Base-by-base conservation (phyloP, 148 eudicot genomes). In the Persicaria tinctoria region DNA sequence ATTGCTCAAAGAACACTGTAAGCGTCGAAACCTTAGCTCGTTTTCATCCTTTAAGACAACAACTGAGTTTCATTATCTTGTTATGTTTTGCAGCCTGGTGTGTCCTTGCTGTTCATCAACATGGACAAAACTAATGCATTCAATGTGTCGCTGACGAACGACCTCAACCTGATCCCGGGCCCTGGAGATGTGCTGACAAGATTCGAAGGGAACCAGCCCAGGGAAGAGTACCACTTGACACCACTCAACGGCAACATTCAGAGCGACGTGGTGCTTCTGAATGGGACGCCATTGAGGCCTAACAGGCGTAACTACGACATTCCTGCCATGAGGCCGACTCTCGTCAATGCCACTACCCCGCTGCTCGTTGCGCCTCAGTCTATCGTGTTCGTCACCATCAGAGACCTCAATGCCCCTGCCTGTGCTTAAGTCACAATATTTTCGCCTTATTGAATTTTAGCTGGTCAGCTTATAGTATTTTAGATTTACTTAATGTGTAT, bases 191-290 rank as follows among this genome's bases (percentile, higher is more conserved):
- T 41, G 46, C 38, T 44, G 51, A 59, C 14, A 8, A 47, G 41
- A 10, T 4, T 72, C 5, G 32, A n/a, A 13, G 50, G 53, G 45
- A 23, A 4, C 1, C 46, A 62, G 38, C 13, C 44, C 20, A 81
- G 90, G 56, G 88, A 89, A 72, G 89, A 89, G 81, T 89, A 89
- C 69, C 88, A 84, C 68, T 62, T 89, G 84, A 87, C 91, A 41
- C 88, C 91, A 5, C 23, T 81, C 74, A 82, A 72, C 48, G 93
- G 91, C 0, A 74, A 87, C 56, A 81, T 89, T 64, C 85, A 73
- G 23, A 89, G 89, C 44, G 81, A 83, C 38, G 84, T 79, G 8
- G 8, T 87, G 78, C 73, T 89, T 57, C 59, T 87, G 2, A 87
- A 89, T 49, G 89, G 89, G 6, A 70, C 56, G 0, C 84, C 86